A percentile compares a stretch with the other conserved stretches of the same genome.
Evolutionary conservation across 2,329 filamentous ascomycete species (phyloP).

Genomic region (Trichocomaceae sp.): DNA sequence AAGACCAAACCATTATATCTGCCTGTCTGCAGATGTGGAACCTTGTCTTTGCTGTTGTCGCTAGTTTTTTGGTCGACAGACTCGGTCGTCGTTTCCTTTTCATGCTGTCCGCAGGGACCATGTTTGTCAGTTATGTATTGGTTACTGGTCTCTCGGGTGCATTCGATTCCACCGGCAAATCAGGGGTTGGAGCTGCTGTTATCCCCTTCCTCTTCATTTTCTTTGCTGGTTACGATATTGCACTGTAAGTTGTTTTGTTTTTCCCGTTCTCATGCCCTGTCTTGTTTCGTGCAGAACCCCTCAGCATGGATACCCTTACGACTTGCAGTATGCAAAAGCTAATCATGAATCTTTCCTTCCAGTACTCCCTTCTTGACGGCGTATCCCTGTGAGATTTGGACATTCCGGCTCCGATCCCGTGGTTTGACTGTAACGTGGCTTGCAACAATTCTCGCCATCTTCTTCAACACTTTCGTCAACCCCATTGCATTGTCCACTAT

Average conservation of each 20-base stretch:
- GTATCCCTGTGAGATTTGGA: constrained; percentile 27
- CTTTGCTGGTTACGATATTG: constrained; percentile 9
- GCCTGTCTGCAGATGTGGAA: constrained; percentile 20
- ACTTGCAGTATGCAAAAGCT: neutral
- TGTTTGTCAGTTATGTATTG: constrained; percentile 44
- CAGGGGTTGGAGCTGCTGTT: constrained; percentile 42
- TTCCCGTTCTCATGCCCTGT: neutral
- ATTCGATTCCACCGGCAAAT: constrained; percentile 40
- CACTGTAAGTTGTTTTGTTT: neutral
- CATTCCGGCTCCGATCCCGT: constrained; percentile 32
- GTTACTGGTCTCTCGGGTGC: constrained; percentile 51
- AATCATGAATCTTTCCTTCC: neutral
- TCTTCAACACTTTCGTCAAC: neutral
- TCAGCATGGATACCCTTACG: neutral
- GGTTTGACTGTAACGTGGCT: constrained; percentile 28
- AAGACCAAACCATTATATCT: neutral
- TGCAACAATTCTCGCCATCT: constrained; percentile 21
- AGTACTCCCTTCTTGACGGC: constrained; percentile 15
- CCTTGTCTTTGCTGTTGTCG: constrained; percentile 51
- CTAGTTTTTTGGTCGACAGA: constrained; percentile 48
- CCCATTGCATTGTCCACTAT: neutral
- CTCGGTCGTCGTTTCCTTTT: constrained; percentile 44
- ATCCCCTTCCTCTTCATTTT: constrained; percentile 57
- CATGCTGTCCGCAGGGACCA: constrained; percentile 39
- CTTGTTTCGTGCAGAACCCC: neutral